These are phyloP conservation scores for Diaporthe eres DNA, from an alignment of 2,329 filamentous ascomycete species.

Conservation along the genomic window DNA sequence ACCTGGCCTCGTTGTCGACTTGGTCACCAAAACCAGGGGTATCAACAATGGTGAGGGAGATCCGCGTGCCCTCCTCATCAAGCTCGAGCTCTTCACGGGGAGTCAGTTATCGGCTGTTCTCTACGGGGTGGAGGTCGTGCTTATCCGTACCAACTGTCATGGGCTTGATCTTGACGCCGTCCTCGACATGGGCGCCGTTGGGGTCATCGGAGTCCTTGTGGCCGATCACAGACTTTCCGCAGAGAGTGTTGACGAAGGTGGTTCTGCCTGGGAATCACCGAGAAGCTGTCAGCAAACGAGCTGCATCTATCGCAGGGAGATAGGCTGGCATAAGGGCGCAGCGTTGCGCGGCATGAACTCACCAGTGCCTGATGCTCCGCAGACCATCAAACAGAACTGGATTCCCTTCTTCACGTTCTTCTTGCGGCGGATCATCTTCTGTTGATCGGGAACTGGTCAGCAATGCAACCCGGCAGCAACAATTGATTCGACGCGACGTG, in stretches of 20 bases:
- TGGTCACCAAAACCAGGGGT: slow-evolving; percentile 98
- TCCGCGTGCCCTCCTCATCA: slow-evolving; percentile 98
- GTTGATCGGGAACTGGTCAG: slow-evolving; percentile 49
- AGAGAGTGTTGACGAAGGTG: slow-evolving; percentile 99
- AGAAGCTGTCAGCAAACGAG: slow-evolving; percentile 42
- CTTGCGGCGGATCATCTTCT: slow-evolving; percentile 99
- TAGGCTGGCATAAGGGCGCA: slow-evolving; percentile 25
- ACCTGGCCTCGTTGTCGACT: slow-evolving; percentile 99
- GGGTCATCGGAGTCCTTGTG: slow-evolving; percentile 96
- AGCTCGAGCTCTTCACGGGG: slow-evolving; percentile 82
- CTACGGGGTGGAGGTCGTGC: slow-evolving; percentile 29
- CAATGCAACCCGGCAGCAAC: slow-evolving; percentile 42
- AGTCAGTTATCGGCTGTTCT: slow-evolving; percentile 45
- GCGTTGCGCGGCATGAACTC: slow-evolving; percentile 55
- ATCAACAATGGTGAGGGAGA: slow-evolving; percentile 98
- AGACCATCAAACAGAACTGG: slow-evolving; percentile 99
- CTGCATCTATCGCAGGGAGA: slow-evolving; percentile 17
- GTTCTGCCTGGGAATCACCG: slow-evolving; percentile 79
- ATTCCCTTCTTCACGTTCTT: slow-evolving; percentile 99
- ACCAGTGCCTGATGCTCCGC: slow-evolving; percentile 98
- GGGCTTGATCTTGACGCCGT: slow-evolving; percentile 98
- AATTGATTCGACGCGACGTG: slow-evolving; percentile 38
- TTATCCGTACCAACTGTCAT: slow-evolving; percentile 88
- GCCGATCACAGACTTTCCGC: slow-evolving; percentile 90
- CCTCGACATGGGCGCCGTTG: slow-evolving; percentile 89